Evolutionary conservation across 768 basidiomycete species (phyloP), one percentile per base, ranked within the genome.

Genomic region (Suillus hirtellus): DNA sequence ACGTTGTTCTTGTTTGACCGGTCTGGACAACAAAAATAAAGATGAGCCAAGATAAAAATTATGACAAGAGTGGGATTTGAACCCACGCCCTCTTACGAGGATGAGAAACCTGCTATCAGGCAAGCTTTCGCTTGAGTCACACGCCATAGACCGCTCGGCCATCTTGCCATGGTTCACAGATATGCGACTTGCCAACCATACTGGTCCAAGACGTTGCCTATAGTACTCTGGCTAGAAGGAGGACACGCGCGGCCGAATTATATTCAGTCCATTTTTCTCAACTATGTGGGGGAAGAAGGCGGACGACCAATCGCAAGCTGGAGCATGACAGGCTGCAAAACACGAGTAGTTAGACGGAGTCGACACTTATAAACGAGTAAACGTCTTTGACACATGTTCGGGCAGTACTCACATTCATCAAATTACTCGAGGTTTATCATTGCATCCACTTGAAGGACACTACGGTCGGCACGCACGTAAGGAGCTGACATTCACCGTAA

Each of bases 101-200:
- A 76, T 76, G 75, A 75, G 75, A 76, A 74, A 44, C 69, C 64
- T 59, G 59, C 31, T 54, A 19, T 42, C 65, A 66, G 65, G 65
- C 60, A 66, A 66, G 65, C 65, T 66, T 65, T 21, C 74, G 79
- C 82, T 82, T 82, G 82, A 83, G 82, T 84, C 82, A 82, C 82
- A 83, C 82, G 82, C 82, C 83, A 81, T 83, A 77, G 82, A 83
- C 82, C 83, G 80, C 83, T 83, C 82, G 83, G 83, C 82, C 83
- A 84, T 82, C 80, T 82, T 82, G 80, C 80, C 80, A 37, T 31
- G 31, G 31, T 31, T 31, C 5, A 31, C 6, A 7, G 4, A 4
- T 31, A 5, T 5, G 31, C 31, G 31, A 31, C 31, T 31, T 31
- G 31, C 31, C 31, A 31, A 6, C 31, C 31, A 7, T 24, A 24